phyloP scores from a whole-genome alignment of 1,284 basidiomycete genomes.

The Pyrrhoderma noxium region DNA sequence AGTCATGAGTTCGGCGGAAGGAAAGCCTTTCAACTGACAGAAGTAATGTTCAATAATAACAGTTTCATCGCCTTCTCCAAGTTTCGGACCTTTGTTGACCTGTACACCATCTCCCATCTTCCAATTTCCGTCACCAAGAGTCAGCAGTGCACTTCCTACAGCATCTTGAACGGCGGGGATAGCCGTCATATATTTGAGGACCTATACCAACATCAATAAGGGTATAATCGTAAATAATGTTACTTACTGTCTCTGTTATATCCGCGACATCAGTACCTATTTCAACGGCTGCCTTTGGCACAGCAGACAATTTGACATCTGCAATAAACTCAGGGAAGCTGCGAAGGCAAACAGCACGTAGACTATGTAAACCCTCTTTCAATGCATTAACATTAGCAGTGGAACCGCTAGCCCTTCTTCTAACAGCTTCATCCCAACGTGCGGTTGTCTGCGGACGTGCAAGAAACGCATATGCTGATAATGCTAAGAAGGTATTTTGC shows the following conservation, averaged over 20 bases:
- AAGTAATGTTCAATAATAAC: conserved; percentile 66
- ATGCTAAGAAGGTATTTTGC: conserved; percentile 75
- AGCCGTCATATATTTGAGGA: conserved; percentile 51
- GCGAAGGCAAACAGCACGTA: conserved; percentile 61
- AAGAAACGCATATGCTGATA: conserved; percentile 45
- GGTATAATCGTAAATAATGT: background rate
- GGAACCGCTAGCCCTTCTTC: conserved; percentile 34
- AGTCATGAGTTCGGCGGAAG: conserved; percentile 4
- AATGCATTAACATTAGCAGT: conserved; percentile 56
- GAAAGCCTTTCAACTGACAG: conserved; percentile 31
- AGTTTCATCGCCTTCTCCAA: conserved; percentile 46
- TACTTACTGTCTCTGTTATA: conserved; percentile 50
- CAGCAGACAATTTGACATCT: conserved; percentile 58
- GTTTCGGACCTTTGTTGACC: conserved; percentile 43
- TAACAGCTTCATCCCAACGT: conserved; percentile 61
- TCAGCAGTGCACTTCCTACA: conserved; percentile 53
- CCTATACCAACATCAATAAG: conserved; percentile 1
- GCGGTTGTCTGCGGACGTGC: conserved; percentile 31
- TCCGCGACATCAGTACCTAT: conserved; percentile 56
- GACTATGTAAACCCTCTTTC: conserved; percentile 55
- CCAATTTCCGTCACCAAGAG: conserved; percentile 79
- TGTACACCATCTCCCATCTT: conserved; percentile 77
- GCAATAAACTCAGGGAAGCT: conserved; percentile 77
- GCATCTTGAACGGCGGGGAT: conserved; percentile 62
- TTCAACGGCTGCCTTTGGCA: conserved; percentile 32